Percentiles rank a stretch among this genome's conserved stretches.
Conservation (phyloP, 2,329 filamentous ascomycete species). For the Sporothrix dimorphospora region DNA sequence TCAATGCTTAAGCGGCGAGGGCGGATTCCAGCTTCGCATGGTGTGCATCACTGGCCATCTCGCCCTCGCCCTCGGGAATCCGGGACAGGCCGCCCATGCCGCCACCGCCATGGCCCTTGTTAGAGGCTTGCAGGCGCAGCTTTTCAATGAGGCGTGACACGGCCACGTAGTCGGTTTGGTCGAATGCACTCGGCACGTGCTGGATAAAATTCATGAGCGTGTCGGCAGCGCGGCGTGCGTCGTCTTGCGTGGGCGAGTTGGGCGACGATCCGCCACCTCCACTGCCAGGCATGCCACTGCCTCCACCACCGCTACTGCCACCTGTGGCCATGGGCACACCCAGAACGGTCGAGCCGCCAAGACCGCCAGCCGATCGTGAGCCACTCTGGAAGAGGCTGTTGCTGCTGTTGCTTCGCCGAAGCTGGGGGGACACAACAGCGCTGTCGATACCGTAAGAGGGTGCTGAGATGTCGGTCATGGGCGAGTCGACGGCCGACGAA, state of each 20-base stretch:
- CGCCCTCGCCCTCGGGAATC: constrained; percentile 61
- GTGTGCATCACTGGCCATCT: constrained; percentile 48
- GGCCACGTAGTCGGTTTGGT: constrained; percentile 75
- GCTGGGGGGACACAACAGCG: constrained; percentile 47
- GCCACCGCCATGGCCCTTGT: constrained; percentile 34
- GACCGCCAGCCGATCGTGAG: constrained; percentile 35
- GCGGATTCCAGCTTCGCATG: constrained; percentile 44
- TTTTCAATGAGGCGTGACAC: constrained; percentile 86
- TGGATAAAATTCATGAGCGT: constrained; percentile 82
- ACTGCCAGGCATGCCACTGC: background rate
- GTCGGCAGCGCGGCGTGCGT: constrained; percentile 79
- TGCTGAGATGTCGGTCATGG: constrained; percentile 51
- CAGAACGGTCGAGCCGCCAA: constrained; percentile 26
- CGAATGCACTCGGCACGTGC: constrained; percentile 66
- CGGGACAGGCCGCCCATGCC: constrained; percentile 55
- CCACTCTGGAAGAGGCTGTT: constrained; percentile 47
- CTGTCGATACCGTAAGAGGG: constrained; percentile 46
- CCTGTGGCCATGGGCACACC: background rate
- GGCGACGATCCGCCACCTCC: constrained; percentile 50
- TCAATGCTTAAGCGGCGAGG: constrained; percentile 38
- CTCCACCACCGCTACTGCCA: constrained; percentile 15
- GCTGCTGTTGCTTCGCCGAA: constrained; percentile 58
- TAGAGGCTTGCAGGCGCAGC: constrained; percentile 64
- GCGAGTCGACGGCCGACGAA: constrained; percentile 57
- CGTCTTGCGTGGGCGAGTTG: constrained; percentile 76